Evolutionary conservation across 2,329 filamentous ascomycete species (phyloP), one percentile per base, ranked within the genome.

Genomic region (Pyrenochaeta sp.): DNA sequence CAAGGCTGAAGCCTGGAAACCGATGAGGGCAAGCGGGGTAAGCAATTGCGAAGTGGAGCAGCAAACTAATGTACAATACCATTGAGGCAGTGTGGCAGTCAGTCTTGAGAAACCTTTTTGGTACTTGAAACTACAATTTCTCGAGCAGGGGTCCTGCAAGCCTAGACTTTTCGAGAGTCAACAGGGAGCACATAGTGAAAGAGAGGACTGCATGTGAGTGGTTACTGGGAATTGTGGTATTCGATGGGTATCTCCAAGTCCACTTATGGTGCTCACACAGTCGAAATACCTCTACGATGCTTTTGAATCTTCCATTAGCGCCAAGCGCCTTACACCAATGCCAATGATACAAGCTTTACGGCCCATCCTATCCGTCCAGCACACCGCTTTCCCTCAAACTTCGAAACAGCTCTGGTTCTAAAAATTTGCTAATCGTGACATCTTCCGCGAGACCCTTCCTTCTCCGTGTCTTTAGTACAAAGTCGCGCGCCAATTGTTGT

Each of bases 381-480:
- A 96, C 88, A 2, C 94, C 94, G 69, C 91, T 95, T 79, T 96
- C 93, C 80, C 92, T 91, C 72, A 98, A 80, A 66, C 88, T 91
- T 77, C 90, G 88, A 81, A 96, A 96, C 61, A 98, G 88, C 77
- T 98, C 95, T 1, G 93, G 92, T 82, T 99, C 95, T 64, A 99
- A 82, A 80, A 98, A 99, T 75, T 96, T 97, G 77, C 92, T 93
- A 54, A 98, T 93, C 30, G 91, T 94, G 40, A 98, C 92, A 77
- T 98, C 95, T 82, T 98, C 95, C 62, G 92, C 94, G 61, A 99
- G 79, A 1, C 95, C 95, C 85, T 99, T 99, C 67, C 95, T 87
- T 72, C 93, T 84, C 67, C 95, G 86, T 9, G 95, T 99, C 86
- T 99, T 99, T 62, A 98, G 85, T 52, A 98, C 93, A 78, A 99